Conservation (phyloP, 2,329 filamentous ascomycete species). For the Talaromyces atroroseus region DNA sequence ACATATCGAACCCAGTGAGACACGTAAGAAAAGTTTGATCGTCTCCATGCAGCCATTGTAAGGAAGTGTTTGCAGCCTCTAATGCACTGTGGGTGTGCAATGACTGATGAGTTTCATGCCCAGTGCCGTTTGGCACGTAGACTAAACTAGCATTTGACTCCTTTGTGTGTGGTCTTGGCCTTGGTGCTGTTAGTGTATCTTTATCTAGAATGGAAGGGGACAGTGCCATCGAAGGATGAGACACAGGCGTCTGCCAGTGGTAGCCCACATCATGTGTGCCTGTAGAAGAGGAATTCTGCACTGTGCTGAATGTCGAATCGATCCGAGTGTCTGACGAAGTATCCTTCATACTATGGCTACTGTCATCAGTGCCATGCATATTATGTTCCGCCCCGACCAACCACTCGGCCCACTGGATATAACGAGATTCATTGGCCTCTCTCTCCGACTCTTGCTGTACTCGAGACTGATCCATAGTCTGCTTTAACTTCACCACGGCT, state of each 20-base stretch:
- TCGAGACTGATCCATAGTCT: background rate
- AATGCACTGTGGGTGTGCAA: background rate
- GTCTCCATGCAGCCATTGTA: slow-evolving; percentile 16
- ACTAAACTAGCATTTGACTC: background rate
- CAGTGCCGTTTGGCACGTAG: background rate
- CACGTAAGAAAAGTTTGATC: slow-evolving; percentile 25
- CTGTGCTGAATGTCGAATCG: background rate
- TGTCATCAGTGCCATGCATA: background rate
- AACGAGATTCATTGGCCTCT: slow-evolving; percentile 6
- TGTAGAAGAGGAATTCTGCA: background rate
- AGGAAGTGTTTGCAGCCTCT: slow-evolving; percentile 7
- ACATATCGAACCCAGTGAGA: slow-evolving; percentile 23
- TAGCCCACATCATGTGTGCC: background rate
- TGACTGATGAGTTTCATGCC: no score
- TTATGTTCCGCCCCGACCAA: slow-evolving; percentile 1
- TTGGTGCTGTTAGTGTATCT: background rate
- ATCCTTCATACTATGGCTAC: background rate
- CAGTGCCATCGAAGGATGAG: background rate
- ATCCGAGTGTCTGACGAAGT: background rate
- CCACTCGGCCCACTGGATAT: background rate
- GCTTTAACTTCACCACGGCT: slow-evolving; percentile 11
- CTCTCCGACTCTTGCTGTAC: slow-evolving; percentile 10
- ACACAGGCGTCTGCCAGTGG: slow-evolving; percentile 2
- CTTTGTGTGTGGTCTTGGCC: background rate
- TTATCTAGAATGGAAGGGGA: background rate